Conservation (phyloP, 1,139 yeast genomes). For the Magnusiomyces fungicola region DNA sequence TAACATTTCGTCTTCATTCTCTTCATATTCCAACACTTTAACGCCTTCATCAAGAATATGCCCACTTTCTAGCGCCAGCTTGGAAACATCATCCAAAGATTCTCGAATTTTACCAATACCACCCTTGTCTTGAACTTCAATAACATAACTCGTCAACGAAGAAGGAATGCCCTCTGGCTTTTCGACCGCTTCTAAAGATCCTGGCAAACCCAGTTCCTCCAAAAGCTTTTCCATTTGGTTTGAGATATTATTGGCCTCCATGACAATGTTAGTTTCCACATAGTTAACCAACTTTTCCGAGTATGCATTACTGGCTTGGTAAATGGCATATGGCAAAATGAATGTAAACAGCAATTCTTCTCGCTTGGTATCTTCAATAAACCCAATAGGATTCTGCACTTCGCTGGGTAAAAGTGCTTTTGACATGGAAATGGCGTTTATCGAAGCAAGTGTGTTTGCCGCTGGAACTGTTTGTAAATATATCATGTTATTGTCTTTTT, state of each 20-base stretch:
- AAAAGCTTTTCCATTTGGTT: conserved; percentile 37
- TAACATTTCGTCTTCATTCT: conserved; percentile 48
- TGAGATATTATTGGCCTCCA: conserved; percentile 48
- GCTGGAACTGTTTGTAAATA: conserved; percentile 61
- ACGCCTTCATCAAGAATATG: conserved; percentile 41
- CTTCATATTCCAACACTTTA: conserved; percentile 45
- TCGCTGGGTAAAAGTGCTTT: conserved; percentile 41
- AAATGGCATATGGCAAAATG: conserved; percentile 57
- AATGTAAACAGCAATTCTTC: conserved; percentile 41
- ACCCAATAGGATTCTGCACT: conserved; percentile 18
- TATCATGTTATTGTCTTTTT: conserved; percentile 74
- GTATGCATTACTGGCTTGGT: conserved; percentile 63
- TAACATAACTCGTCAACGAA: conserved; percentile 47
- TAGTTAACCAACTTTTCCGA: conserved; percentile 57
- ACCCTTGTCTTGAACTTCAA: conserved; percentile 48
- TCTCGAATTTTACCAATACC: conserved; percentile 43
- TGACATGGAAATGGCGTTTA: conserved; percentile 47
- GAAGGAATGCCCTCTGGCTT: conserved; percentile 59
- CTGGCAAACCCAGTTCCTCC: conserved; percentile 40
- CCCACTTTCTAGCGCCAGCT: conserved; percentile 37
- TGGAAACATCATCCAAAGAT: conserved; percentile 42
- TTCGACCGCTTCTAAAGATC: conserved; percentile 55
- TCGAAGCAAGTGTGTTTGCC: conserved; percentile 36
- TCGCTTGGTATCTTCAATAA: conserved; percentile 18
- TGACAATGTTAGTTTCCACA: conserved; percentile 43